Base-by-base conservation (phyloP, 2,329 filamentous ascomycete species). In the Aspergillus sp. region DNA sequence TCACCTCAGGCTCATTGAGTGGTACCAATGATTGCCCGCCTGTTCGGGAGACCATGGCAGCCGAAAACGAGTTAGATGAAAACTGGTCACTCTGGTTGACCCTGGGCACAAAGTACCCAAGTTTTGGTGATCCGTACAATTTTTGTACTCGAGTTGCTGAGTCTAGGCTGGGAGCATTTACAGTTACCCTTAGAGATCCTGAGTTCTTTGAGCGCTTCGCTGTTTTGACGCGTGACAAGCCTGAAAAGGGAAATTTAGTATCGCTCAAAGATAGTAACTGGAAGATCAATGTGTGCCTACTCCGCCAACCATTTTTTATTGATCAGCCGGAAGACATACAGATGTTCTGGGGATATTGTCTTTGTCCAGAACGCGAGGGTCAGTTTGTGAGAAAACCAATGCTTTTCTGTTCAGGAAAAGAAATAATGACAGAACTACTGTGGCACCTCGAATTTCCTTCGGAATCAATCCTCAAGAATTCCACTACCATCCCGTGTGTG, bases 21-120 rank as follows among this genome's bases (percentile, higher is more conserved):
- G 68, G 63, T 8, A 61, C 61, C 39, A 69, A 67, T 40, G 57
- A 56, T 19, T 53, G 30, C 3, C 44, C 52, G 2, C 58, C 60
- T 1, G 52, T 53, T 2, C 53, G 62, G 28, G 44, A 53, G 37
- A 44, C 52, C 26, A 50, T 65, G 28, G 48, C 50, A 9, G 39
- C 51, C 6, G 42, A 56, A 10, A 51, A 61, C 7, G 59, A 64
- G 8, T 59, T 63, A 0, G 66, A 67, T 37, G 66, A 66, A 13
- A 64, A 66, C 9, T 72, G 69, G 69, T 55, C 62, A 4, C 54
- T 72, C 5, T 73, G 70, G 70, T 48, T 61, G 3, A 60, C 64
- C 10, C 55, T 72, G 7, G 60, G 62, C 1, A 62, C 61, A 8
- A 66, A 66, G 43, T 50, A 61, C 42, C 44, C 59, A 6, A 56